Conservation (phyloP, 225 moss, liverwort and hornwort species). For the Neckera pumila region DNA sequence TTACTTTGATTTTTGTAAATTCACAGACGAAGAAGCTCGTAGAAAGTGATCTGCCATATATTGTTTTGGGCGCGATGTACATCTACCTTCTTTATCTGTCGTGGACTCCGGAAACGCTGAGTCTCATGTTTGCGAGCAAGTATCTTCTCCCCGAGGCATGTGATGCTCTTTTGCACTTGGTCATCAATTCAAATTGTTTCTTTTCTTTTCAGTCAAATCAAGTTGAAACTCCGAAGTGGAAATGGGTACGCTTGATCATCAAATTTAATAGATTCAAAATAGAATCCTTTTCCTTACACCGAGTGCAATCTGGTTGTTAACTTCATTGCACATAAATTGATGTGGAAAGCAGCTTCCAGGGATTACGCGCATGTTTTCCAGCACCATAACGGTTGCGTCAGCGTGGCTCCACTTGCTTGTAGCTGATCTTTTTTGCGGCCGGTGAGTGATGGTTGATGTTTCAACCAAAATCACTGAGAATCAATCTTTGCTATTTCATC, state of each 20-base stretch:
- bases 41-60: slow-evolving; percentile 62
- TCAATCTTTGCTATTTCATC: not conserved
- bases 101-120: slow-evolving; percentile 79
- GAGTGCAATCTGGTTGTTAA: not conserved
- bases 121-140: slow-evolving; percentile 93
- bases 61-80: slow-evolving; percentile 76
- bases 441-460: slow-evolving; percentile 26
- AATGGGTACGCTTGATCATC: not conserved
- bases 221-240: not conserved
- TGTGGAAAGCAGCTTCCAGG: slow-evolving; percentile 57
- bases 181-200: not conserved
- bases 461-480: not conserved
- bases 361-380: slow-evolving; percentile 81
- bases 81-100: slow-evolving; percentile 67
- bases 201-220: not conserved
- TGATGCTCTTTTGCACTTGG: not conserved
- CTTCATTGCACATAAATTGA: not conserved
- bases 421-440: slow-evolving; percentile 79
- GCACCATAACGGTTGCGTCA: slow-evolving; percentile 84
- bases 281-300: not conserved
- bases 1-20: not conserved
- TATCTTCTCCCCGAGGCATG: slow-evolving; percentile 91
- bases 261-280: not conserved
- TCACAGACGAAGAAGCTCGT: slow-evolving; percentile 78
- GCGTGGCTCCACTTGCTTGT: slow-evolving; percentile 94